Base-by-base conservation (phyloP, 306 rosid species). In the Vicia sativa region DNA sequence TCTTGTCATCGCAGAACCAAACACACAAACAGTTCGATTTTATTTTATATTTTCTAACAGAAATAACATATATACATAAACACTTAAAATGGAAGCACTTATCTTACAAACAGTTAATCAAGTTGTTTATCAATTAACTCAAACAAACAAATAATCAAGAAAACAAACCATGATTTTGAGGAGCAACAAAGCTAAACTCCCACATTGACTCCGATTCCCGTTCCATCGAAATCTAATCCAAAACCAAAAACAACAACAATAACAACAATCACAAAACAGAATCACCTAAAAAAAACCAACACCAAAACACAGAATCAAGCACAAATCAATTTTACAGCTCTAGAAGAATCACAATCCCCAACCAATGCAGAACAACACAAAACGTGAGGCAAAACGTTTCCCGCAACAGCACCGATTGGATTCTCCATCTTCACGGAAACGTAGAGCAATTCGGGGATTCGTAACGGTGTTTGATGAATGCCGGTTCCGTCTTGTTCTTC, bases 161-260 rank as follows among this genome's bases (percentile, higher is more conserved):
- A 52, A 14, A 1, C 42, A 46, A 28, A 93, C 99, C 96, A 14
- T 93, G 97, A 83, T 93, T 90, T 7, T 91, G 87, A 37, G 99
- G 96, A 82, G 90, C 89, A 74, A 93, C 99, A 75, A 93, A 88
- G 79, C 99, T 93, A 86, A 93, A 84, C 78, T 93, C 99, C 99
- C 97, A 93, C 97, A 78, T 81, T 43, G 97, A 83, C 12, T 81
- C 86, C 14, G 99, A 88, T 70, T 93, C 99, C 11, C 97, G 85
- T 57, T 86, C 95, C 96, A 93, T 85, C 2, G 85, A 70, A 73
- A 93, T 91, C 99, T 93, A 16, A 14, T 62, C 9, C 50, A 54
- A 76, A 55, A 54, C 18, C 59, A 79, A 8, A 3, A 63, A 44
- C 7, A 46, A 57, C 4, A 70, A 45, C 7, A 46, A 57, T 2